Evolutionary conservation across 2,329 filamentous ascomycete species (phyloP).

Genomic region (Zymoseptoria pseudotritici): DNA sequence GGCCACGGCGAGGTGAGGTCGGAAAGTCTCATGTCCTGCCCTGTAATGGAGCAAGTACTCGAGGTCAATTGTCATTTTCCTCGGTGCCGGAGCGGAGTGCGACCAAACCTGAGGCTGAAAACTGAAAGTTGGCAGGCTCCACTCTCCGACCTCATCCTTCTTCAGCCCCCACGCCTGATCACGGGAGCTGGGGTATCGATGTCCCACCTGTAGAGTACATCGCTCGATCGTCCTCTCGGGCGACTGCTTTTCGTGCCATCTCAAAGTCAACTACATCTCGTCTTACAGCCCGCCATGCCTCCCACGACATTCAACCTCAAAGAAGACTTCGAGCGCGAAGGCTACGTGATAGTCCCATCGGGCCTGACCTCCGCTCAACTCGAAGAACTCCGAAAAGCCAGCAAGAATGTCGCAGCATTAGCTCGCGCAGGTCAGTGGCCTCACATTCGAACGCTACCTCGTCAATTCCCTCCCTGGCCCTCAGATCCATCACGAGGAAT

Average conservation of each 20-base stretch:
- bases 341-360: constrained; percentile 65
- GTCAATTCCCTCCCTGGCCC: constrained; percentile 82
- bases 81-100: too few relatives aligned
- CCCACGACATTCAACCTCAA: neutral
- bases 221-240: neutral
- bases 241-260: neutral
- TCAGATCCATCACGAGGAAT: constrained; percentile 53
- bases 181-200: neutral
- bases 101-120: too few relatives aligned
- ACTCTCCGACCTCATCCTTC: too few relatives aligned
- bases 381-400: constrained; percentile 51
- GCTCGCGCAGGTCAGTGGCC: constrained; percentile 68
- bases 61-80: too few relatives aligned
- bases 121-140: too few relatives aligned
- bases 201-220: neutral
- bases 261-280: neutral
- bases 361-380: constrained; percentile 53
- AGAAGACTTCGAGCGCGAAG: constrained; percentile 46
- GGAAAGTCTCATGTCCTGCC: neutral
- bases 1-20: neutral
- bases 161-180: too few relatives aligned
- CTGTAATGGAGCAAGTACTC: too few relatives aligned
- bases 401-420: constrained; percentile 47
- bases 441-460: constrained; percentile 71
- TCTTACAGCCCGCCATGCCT: neutral